Conservation (phyloP, 495 filamentous ascomycete species). For the Jackrogersella minutella region DNA sequence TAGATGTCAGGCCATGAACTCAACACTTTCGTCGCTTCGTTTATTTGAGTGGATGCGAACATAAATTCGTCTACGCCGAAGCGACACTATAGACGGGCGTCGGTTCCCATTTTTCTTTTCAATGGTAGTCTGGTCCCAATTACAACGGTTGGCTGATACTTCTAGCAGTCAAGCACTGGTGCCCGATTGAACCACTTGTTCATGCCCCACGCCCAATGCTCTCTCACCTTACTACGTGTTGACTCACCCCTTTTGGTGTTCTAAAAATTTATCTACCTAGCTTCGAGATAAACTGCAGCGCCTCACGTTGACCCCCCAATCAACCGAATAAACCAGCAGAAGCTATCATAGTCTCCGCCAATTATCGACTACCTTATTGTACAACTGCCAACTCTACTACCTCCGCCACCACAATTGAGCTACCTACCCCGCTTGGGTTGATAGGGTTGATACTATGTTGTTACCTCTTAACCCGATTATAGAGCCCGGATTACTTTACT, state of each 20-base stretch:
- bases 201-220: not conserved
- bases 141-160: not conserved
- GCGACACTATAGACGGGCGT: slow-evolving; percentile 11
- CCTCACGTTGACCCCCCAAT: too few species aligned
- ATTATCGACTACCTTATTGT: too few species aligned
- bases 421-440: slow-evolving; percentile 13
- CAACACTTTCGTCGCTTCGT: slow-evolving; percentile 8
- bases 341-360: too few species aligned
- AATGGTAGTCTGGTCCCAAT: not conserved
- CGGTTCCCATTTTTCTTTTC: not conserved
- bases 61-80: not conserved
- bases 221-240: not conserved
- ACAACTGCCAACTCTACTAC: too few species aligned
- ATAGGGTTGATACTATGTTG: too few species aligned
- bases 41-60: slow-evolving; percentile 1
- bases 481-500: too few species aligned
- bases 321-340: too few species aligned
- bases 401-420: too few species aligned
- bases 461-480: too few species aligned
- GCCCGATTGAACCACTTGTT: slow-evolving; percentile 1
- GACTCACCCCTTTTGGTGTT: not conserved
- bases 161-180: not conserved
- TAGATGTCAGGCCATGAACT: not conserved
- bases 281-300: not conserved
- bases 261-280: not conserved